A percentile compares a stretch with the other conserved stretches of the same genome.
Evolutionary conservation across 805 yeast species (phyloP).

Genomic region (Metschnikowia bowlesiae): DNA sequence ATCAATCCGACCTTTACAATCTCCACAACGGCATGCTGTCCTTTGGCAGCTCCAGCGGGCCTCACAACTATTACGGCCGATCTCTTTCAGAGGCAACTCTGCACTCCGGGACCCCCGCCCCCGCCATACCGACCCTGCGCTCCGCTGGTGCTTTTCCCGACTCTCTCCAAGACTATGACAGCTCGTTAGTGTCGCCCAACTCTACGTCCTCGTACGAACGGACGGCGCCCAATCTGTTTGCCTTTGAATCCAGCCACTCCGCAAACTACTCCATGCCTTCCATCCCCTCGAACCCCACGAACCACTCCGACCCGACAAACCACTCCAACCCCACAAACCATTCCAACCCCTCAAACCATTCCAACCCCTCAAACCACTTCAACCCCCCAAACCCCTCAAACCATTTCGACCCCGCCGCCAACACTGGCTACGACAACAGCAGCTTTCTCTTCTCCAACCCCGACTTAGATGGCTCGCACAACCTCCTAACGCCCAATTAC

Average conservation of each 20-base stretch:
- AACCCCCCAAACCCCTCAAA: too few species aligned
- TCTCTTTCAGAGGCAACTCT: not conserved
- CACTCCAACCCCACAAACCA: too few species aligned
- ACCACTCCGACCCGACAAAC: too few species aligned
- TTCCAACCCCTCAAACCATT: too few species aligned
- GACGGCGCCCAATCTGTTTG: not conserved
- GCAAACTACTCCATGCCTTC: too few species aligned
- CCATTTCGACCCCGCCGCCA: not conserved
- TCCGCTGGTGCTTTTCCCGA: not conserved
- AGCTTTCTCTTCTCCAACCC: slow-evolving; percentile 10
- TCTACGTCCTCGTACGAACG: not conserved
- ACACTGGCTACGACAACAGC: not conserved
- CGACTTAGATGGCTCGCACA: slow-evolving; percentile 12
- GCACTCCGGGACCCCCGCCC: not conserved
- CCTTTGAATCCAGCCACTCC: not conserved
- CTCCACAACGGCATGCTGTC: not conserved
- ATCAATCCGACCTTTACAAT: not conserved
- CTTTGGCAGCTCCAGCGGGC: not conserved
- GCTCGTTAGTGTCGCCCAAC: slow-evolving; percentile 1
- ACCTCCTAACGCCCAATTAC: slow-evolving; percentile 17
- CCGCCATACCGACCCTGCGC: not conserved
- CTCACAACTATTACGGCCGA: not conserved
- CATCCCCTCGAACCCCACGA: too few species aligned
- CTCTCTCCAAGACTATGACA: not conserved
- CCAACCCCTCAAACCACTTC: too few species aligned